Base-by-base conservation (phyloP, 2,329 filamentous ascomycete species). In the Orbilia oligospora region DNA sequence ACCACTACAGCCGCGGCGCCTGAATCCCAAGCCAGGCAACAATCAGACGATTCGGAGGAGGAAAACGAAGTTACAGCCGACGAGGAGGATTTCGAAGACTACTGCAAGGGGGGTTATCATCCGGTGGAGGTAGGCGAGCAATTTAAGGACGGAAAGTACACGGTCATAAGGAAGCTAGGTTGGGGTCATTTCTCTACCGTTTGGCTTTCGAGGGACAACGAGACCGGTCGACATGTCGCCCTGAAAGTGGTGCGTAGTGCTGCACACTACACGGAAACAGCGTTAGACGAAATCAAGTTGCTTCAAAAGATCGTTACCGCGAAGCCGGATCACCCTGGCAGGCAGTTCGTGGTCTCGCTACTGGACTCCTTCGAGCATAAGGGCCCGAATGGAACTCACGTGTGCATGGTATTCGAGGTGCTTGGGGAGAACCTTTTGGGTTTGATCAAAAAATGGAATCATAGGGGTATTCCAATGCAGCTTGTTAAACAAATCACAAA, bases 391-490 rank as follows among this genome's bases (percentile, higher is more conserved):
- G 96, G 96, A 58, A 92, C 93, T 65, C 96, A 99, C 83, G 94
- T 98, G 76, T 99, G 96, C 87, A 98, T 99, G 95, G 96, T 99
- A 6, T 99, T 99, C 83, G 96, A 99, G 85, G 96, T 99, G 2
- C 86, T 99, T 71, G 96, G 96, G 94, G 98, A 98, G 83, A 86
- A 98, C 80, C 87, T 98, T 67, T 95, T 96, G 27, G 86, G 68
- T 46, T 69, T 72, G 55, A 72, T 78, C 63, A 72, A 72, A 27
- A 99, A 83, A 97, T 99, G 88, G 98, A 98, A 89, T 91, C 93
- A 82, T 98, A 95, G 94, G 90, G 96, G 78, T 61, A 98, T 99
- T 75, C 96, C 96, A 51, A 97, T 97, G 91, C 90, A 93, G 16
- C 88, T 99, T 14, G 96, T 98, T 84, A 97, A 97, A 87, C 96